Evolutionary conservation across 768 basidiomycete genomes (phyloP).

Genomic region (Candolleomyces eurysporus): DNA sequence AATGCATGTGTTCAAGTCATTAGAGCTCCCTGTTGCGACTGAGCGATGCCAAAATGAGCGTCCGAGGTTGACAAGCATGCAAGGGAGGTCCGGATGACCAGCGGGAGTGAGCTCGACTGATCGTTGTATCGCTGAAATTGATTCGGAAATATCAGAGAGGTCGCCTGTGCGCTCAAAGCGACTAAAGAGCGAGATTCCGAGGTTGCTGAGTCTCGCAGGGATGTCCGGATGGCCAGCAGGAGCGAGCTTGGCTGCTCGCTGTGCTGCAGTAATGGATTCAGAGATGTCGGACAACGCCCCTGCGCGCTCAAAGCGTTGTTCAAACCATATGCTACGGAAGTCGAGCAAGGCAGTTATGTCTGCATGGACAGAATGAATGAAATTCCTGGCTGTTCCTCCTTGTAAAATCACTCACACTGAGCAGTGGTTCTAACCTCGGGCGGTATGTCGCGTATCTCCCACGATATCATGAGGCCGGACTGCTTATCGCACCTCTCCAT

Average conservation of each 20-base stretch:
- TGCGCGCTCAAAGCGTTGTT: background rate
- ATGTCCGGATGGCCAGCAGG: background rate
- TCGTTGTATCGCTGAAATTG: too few relatives aligned
- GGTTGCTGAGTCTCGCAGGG: too few relatives aligned
- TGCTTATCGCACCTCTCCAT: background rate
- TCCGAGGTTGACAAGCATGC: too few relatives aligned
- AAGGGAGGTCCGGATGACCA: too few relatives aligned
- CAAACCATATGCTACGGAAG: background rate
- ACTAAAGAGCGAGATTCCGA: too few relatives aligned
- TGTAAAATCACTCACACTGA: background rate
- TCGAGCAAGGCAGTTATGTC: background rate
- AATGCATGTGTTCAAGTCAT: conserved; percentile 7
- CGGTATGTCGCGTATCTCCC: too few relatives aligned
- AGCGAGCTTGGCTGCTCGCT: background rate
- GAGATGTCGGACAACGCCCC: background rate
- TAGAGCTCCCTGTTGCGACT: background rate
- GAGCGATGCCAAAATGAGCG: background rate
- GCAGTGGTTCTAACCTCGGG: background rate
- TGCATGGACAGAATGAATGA: background rate
- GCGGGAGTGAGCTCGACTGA: too few relatives aligned
- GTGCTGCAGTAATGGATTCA: background rate
- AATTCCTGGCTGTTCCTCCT: too few relatives aligned
- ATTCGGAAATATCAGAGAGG: too few relatives aligned
- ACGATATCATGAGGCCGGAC: too few relatives aligned
- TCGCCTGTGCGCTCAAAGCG: too few relatives aligned